Evolutionary conservation across 768 basidiomycete genomes (phyloP).

Genomic region (Phlegmacium glaucopus): DNA sequence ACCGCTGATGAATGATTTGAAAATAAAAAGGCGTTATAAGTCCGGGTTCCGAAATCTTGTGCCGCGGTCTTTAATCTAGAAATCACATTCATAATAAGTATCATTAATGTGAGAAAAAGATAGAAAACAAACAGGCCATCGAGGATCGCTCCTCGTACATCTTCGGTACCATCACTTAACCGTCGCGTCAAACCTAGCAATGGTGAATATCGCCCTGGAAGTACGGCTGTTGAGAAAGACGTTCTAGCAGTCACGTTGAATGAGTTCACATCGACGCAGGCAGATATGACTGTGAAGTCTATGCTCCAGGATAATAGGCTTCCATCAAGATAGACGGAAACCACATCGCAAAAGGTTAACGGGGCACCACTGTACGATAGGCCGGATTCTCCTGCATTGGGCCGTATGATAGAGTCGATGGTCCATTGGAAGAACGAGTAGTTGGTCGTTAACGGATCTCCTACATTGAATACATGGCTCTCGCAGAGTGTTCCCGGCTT

Average conservation of each 20-base stretch:
- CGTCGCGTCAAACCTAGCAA: constrained; percentile 14
- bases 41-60: constrained; percentile 13
- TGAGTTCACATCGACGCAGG: constrained; percentile 12
- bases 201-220: constrained; percentile 16
- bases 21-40: constrained; percentile 10
- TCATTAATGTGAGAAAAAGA: background rate
- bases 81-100: too few species aligned
- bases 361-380: constrained; percentile 19
- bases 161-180: constrained; percentile 4
- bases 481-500: constrained; percentile 25
- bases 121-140: constrained; percentile 8
- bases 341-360: constrained; percentile 24
- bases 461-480: constrained; percentile 19
- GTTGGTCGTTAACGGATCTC: constrained; percentile 24
- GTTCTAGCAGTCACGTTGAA: constrained; percentile 14
- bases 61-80: constrained; percentile 9
- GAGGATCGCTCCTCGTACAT: constrained; percentile 4
- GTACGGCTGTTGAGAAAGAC: constrained; percentile 11
- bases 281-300: constrained; percentile 16
- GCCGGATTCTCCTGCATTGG: constrained; percentile 22
- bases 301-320: constrained; percentile 14
- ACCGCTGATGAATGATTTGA: constrained; percentile 16
- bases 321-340: constrained; percentile 17
- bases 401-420: constrained; percentile 14
- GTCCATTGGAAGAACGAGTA: constrained; percentile 22